Evolutionary conservation across 441 rosid species (phyloP).

Genomic region (Mallotus japonicus): DNA sequence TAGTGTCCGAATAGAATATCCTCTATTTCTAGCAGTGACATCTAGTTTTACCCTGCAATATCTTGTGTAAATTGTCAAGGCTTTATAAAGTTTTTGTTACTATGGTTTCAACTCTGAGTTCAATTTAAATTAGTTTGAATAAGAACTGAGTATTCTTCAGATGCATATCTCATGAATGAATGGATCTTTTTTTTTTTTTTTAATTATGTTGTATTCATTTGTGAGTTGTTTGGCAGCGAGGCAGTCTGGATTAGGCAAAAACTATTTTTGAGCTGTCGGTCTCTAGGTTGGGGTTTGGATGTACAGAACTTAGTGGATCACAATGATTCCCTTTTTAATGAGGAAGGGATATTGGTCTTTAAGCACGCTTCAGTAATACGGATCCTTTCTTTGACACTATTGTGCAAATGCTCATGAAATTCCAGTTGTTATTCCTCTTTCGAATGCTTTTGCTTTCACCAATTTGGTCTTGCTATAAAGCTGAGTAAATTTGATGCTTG

Average conservation of each 20-base stretch:
- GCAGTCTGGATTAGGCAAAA: too few relatives aligned
- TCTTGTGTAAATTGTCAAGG: not conserved
- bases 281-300: not conserved
- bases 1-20: constrained; percentile 27
- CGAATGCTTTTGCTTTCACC: not conserved
- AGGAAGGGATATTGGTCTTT: not conserved
- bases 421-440: not conserved
- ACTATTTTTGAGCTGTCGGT: not conserved
- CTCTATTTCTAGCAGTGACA: too few relatives aligned
- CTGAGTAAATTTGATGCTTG: not conserved
- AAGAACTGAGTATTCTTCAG: too few relatives aligned
- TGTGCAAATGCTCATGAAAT: not conserved
- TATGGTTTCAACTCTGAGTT: not conserved
- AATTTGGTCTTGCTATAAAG: not conserved
- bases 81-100: not conserved
- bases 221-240: too few relatives aligned
- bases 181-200: not conserved
- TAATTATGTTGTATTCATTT: not conserved
- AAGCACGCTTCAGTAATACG: not conserved
- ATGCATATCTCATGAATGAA: too few relatives aligned
- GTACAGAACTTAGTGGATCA: not conserved
- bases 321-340: too few relatives aligned
- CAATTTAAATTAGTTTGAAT: not conserved
- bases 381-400: not conserved
- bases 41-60: not conserved